Base-by-base conservation (phyloP, 164 flowering plant species). In the Taxillus chinensis region DNA sequence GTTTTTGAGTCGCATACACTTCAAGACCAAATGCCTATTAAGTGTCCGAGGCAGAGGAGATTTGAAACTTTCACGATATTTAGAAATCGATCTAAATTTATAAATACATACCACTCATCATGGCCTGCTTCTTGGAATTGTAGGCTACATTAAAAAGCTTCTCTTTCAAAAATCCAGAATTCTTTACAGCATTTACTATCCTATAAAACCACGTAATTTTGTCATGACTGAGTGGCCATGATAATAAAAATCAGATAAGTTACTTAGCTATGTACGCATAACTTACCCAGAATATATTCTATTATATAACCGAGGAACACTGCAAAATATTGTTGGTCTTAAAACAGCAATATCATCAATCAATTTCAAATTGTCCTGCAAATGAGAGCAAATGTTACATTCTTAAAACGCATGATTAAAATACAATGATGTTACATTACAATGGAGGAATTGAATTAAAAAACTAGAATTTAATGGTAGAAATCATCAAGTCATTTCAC, bases 241-340 rank as follows among this genome's bases (percentile, higher is more conserved):
- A 17, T 5, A 57, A 10, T 42, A 50, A 50, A 67, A 65, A 58
- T 3, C 14, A 57, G 17, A 55, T 7, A 38, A 54, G 52, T 12
- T 13, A 69, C 13, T 55, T 51, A 8, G 27, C 27, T 7, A 11
- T 48, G 12, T 11, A 48, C 2, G 4, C n/a, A 7, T 3, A 16
- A 15, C 8, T 42, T 80, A 84, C 90, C 87, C 87, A 48, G 79
- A 79, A 77, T 86, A 86, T 57, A 95, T 87, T 80, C 92, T 83
- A 72, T 95, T 95, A 71, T 81, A 91, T 41, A 95, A 74, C 37
- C 99, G 85, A 67, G 99, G 99, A 73, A 93, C 99, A 73, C 99
- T 93, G 77, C 84, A 76, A 71, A 93, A 93, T 45, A 93, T 59
- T 8, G 97, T 93, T 55, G 99, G 99, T 67, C 99, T 83, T 46